Evolutionary conservation across 495 filamentous ascomycete genomes (phyloP).

Genomic region (Acidiella bohemica): DNA sequence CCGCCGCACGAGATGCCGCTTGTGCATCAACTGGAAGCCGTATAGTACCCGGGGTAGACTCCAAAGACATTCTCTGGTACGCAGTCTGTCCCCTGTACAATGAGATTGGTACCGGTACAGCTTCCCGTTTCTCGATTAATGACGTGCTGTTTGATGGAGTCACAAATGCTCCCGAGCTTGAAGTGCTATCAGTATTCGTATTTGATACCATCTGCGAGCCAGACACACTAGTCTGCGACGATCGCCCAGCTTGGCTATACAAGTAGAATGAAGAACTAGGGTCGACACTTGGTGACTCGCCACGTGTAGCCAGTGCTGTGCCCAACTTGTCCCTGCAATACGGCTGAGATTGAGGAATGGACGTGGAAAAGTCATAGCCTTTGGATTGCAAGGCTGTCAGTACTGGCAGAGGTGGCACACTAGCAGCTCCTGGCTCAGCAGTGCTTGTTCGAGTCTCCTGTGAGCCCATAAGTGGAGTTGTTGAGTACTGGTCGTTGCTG

Average conservation of each 20-base stretch:
- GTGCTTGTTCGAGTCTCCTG: constrained; percentile 16
- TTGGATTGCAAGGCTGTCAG: too few relatives aligned
- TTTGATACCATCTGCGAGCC: too few relatives aligned
- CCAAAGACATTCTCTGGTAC: constrained; percentile 29
- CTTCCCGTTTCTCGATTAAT: too few relatives aligned
- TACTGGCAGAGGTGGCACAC: constrained; percentile 24
- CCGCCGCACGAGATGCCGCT: constrained; percentile 28
- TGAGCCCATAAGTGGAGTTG: constrained; percentile 24
- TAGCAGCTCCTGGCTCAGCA: constrained; percentile 20
- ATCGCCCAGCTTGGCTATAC: constrained; percentile 18
- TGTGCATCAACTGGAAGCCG: constrained; percentile 33
- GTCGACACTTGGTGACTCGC: constrained; percentile 16
- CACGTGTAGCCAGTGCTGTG: constrained; percentile 6
- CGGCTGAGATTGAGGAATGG: constrained; percentile 14
- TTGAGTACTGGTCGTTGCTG: constrained; percentile 26
- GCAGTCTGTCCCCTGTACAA: constrained; percentile 24
- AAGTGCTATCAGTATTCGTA: too few relatives aligned
- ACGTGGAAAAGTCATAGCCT: constrained; percentile 15
- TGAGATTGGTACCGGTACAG: constrained; percentile 28
- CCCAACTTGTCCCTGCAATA: constrained; percentile 4
- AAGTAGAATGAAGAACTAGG: constrained; percentile 20
- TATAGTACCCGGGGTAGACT: constrained; percentile 27
- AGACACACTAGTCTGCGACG: constrained; percentile 13
- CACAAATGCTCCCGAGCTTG: too few relatives aligned
- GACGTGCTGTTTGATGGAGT: too few relatives aligned